Base-by-base conservation (phyloP, 1,284 basidiomycete species). In the Ustilago bromivora region DNA sequence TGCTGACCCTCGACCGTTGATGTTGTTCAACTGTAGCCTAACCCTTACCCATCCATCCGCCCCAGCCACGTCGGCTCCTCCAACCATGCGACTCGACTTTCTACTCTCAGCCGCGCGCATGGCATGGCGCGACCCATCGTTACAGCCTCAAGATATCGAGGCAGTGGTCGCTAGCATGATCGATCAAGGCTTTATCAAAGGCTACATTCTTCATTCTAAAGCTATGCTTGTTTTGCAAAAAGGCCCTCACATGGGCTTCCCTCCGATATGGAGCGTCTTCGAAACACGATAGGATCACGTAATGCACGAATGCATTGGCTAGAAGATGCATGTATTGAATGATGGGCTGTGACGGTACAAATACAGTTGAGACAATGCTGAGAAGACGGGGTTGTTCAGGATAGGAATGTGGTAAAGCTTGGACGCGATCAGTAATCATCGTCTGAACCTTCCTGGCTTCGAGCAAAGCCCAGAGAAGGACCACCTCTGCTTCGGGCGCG, bases 111-210 rank as follows among this genome's bases (percentile, higher is more conserved):
- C 86, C 4, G 87, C 87, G 2, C 77, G 79, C 10, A 31, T 85
- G 12, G 83, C 85, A 5, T 88, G 87, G 80, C 66, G 69, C 12
- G 85, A 87, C 35, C 17, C 63, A 9, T 53, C 73, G 4, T 71
- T 88, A 32, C 81, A 85, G 53, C 19, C 81, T 12, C 85, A 86
- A 43, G 87, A 88, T 59, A 74, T 88, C 41, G 87, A 87, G 62
- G 82, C 84, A 32, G 83, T 88, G 66, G 78, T 84, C 12, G 84
- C 83, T 2, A 85, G 84, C 38, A 68, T 88, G 47, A 83, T 88
- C 65, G 87, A 88, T 54, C 87, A 87, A 79, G 87, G 87, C 40
- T 86, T 86, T 69, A 64, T 87, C 63, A 88, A 88, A 61, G 87
- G 85, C 3, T 88, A 88, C 78, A 86, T 87, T 13, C 66, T 86